Evolutionary conservation across 2,329 filamentous ascomycete species (phyloP), one percentile per base, ranked within the genome.

Genomic region (Colletotrichum musicola): DNA sequence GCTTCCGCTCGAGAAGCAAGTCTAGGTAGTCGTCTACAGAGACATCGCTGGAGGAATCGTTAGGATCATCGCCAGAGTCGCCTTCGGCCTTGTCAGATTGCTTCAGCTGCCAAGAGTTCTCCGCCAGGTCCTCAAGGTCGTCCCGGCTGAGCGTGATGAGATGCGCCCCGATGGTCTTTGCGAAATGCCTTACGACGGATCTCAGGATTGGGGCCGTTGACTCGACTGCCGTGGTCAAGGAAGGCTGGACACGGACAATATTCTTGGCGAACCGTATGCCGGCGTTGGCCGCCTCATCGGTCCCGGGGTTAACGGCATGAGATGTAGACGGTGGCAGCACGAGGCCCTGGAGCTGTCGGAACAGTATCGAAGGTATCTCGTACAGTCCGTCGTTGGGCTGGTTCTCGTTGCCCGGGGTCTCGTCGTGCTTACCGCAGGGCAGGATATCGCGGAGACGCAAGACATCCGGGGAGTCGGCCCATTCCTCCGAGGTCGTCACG

Each of bases 111-210:
- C 12, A 30, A 18, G 30, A 54, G 38, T 54, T 30, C 14, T 62
- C 30, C 0, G 27, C 47, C 27, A 53, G 27, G 0, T 54, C 59
- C 12, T 54, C 47, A 14, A 62, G 47, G 9, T 62, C 59, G 30
- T 62, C 47, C 18, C 30, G 47, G 1, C 30, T 30, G 30, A 62
- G 59, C 2, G 59, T 62, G 22, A 62, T n/a, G 16, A 54, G 35
- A 18, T 54, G 25, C 30, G 42, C 30, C 1, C 22, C 38, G 35
- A 27, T 16, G 2, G 27, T 35, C 50, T 27, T 51, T 13, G 59
- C 59, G 38, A 54, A 35, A 12, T 61, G 59, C 47, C 44, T 51
- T 3, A 62, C 47, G 18, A 44, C 46, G 0, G 30, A 16, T 10
- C 16, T 54, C n/a, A 53, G 5, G 7, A 54, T 42, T 13, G 18